Base-by-base conservation (phyloP, 208 protist species). In the Endotrypanum monterogeii region DNA sequence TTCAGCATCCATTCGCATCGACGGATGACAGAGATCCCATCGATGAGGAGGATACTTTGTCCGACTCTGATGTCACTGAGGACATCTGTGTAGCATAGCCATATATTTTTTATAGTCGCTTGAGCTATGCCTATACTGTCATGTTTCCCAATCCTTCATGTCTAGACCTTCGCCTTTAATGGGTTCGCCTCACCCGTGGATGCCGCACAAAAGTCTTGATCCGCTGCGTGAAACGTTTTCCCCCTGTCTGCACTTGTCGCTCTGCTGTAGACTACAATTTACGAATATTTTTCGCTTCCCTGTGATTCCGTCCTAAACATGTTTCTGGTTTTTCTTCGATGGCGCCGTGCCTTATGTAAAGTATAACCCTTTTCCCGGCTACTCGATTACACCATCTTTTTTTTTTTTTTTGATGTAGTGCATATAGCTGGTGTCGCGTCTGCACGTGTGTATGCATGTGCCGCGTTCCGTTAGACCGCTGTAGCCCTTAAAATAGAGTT, bases 1-100 rank as follows among this genome's bases (percentile, higher is more conserved):
- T 76, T 51, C 76, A 76, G 37, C 76, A 76, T 55, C 71, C 71
- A 28, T 50, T 7, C 6, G 54, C 63, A 12, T 8, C 55, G 2
- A 54, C 41, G 23, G 2, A 18, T 20, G 28, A 48, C 37, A 58
- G 2, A 48, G 57, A 73, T 25, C 37, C 14, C 7, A 23, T 37
- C 14, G 37, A 63, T n/a, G 66, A 66, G 30, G 32, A 39, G 16
- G 23, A 50, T 52, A 20, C 55, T 2, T 14, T 60, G 37, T 71
- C 68, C 4, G 71, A 62, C 66, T 73, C 76, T 1, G 71, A 76
- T 0, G 28, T 20, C 0, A 56, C 50, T 30, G 3, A 57, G 4
- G 60, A 61, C 37, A 32, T 78, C 18, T 50, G 11, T 4, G 12
- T 32, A 9, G 46, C 54, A 30, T 78, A 78, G 48, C 37, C 23